phyloP scores from a whole-genome alignment of 305 asterid genomes.

The Fraxinus albicans region DNA sequence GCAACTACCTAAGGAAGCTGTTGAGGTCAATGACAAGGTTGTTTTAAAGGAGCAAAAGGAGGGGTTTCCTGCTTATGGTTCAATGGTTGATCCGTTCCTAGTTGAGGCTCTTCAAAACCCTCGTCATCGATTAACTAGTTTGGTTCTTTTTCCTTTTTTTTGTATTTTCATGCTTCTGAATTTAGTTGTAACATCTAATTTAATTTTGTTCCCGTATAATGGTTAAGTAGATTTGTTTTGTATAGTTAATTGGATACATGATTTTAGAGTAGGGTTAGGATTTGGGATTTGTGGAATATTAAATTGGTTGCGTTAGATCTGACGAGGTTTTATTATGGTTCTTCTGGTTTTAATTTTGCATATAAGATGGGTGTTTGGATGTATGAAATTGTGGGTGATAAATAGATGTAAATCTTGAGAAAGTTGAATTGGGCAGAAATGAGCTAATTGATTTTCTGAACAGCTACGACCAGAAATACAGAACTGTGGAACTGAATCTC shows the following conservation, averaged over 20 bases:
- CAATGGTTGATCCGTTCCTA: slow-evolving; percentile 87
- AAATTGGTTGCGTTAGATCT: slow-evolving; percentile 23
- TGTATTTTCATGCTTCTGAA: not conserved
- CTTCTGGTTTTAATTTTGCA: not conserved
- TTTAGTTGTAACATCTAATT: not conserved
- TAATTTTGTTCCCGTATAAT: not conserved
- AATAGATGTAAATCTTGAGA: slow-evolving; percentile 28
- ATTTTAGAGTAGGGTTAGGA: slow-evolving; percentile 19
- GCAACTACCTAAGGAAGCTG: slow-evolving; percentile 1
- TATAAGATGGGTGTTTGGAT: not conserved
- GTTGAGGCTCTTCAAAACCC: slow-evolving; percentile 99
- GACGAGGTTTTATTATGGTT: not conserved
- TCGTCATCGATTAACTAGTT: slow-evolving; percentile 92
- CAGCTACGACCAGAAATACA: not conserved
- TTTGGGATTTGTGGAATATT: slow-evolving; percentile 16
- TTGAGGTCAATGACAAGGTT: slow-evolving; percentile 25
- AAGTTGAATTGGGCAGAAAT: slow-evolving; percentile 8
- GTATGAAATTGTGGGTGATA: slow-evolving; percentile 3
- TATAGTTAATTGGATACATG: not conserved
- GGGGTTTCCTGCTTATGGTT: slow-evolving; percentile 42
- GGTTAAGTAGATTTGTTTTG: not conserved
- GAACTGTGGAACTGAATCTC: slow-evolving; percentile 1
- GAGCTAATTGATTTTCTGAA: slow-evolving; percentile 6
- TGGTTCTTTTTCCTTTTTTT: slow-evolving; percentile 21
- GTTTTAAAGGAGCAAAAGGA: slow-evolving; percentile 28